Evolutionary conservation across 805 yeast genomes (phyloP).

Genomic region (Saccharomycopsis babjevae): DNA sequence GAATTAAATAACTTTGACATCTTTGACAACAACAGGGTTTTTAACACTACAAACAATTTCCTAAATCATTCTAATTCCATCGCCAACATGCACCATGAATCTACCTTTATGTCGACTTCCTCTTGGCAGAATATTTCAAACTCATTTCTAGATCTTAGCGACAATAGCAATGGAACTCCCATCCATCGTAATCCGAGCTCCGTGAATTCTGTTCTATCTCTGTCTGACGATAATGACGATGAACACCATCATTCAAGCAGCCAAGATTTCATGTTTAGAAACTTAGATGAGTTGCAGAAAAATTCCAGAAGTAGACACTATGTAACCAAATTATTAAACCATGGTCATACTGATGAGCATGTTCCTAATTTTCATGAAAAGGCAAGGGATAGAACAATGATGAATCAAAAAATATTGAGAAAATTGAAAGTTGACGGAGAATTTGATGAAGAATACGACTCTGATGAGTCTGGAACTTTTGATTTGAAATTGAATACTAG

Average conservation of each 20-base stretch:
- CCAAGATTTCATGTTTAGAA: background rate
- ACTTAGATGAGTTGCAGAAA: background rate
- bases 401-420: background rate
- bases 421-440: background rate
- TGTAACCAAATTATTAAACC: background rate
- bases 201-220: conserved; percentile 13
- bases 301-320: background rate
- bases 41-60: background rate
- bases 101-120: conserved; percentile 12
- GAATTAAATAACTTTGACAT: conserved; percentile 8
- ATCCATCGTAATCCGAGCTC: conserved; percentile 7
- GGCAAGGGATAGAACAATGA: background rate
- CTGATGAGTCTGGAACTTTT: conserved; percentile 18
- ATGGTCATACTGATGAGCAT: background rate
- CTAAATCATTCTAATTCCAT: background rate
- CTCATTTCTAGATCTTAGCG: conserved; percentile 2
- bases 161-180: conserved; percentile 4
- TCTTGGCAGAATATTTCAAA: conserved; percentile 16
- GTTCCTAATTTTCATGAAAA: background rate
- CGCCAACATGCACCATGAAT: background rate
- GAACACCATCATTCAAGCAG: background rate
- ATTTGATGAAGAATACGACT: conserved; percentile 5
- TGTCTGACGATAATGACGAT: conserved; percentile 16
- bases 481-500: conserved; percentile 16
- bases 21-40: background rate